phyloP scores from a whole-genome alignment of 2,329 filamentous ascomycete genomes.

The Alternaria arborescens region DNA sequence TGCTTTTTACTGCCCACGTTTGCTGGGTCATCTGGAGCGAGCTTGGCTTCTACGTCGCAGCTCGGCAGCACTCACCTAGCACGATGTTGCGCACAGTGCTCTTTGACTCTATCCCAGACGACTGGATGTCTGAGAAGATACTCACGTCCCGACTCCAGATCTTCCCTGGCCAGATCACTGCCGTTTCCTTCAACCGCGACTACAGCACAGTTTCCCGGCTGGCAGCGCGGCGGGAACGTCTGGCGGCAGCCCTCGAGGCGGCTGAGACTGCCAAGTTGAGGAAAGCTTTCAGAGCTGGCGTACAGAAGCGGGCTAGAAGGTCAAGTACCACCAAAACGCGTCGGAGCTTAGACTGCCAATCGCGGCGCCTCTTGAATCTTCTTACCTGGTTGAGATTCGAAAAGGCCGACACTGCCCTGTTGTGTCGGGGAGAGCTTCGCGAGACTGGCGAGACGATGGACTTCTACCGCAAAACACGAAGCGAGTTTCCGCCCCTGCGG shows the following conservation, averaged over 20 bases:
- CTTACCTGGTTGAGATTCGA: neutral
- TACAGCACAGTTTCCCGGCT: slow-evolving; percentile 11
- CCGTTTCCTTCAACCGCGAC: slow-evolving; percentile 18
- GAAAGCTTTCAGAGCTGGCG: slow-evolving; percentile 2
- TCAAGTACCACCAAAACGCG: neutral
- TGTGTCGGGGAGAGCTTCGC: slow-evolving; percentile 11
- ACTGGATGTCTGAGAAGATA: slow-evolving; percentile 15
- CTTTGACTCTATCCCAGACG: slow-evolving; percentile 18
- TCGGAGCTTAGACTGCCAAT: neutral
- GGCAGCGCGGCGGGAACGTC: neutral
- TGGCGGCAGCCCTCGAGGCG: slow-evolving; percentile 8
- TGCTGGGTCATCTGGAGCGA: slow-evolving; percentile 23
- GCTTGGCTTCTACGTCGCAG: slow-evolving; percentile 17
- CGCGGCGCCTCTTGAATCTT: neutral
- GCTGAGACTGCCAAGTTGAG: slow-evolving; percentile 10
- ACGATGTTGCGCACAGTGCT: slow-evolving; percentile 17
- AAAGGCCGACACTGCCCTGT: slow-evolving; percentile 10
- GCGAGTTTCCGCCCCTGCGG: slow-evolving; percentile 3
- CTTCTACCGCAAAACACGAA: neutral
- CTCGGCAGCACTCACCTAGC: neutral
- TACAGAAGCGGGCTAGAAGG: neutral
- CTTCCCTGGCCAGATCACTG: slow-evolving; percentile 13
- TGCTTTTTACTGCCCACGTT: slow-evolving; percentile 15
- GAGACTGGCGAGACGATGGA: slow-evolving; percentile 14
- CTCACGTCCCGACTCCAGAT: slow-evolving; percentile 15